Conservation (phyloP, 2,329 filamentous ascomycete genomes). For the Ophiocordyceps camponoti-rufipedis region DNA sequence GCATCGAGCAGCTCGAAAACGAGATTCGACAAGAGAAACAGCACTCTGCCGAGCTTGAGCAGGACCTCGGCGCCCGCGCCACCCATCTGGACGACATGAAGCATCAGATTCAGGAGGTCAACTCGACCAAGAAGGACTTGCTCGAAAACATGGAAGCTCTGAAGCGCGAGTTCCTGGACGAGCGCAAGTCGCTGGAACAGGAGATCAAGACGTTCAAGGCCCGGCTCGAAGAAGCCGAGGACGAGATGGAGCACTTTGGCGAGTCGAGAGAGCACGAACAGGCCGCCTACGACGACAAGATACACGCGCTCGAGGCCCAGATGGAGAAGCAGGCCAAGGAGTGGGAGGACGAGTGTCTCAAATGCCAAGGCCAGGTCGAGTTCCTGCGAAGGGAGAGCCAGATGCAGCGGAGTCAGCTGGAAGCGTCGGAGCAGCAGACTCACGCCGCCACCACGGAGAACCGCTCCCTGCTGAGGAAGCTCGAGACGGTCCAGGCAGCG, state of each 20-base stretch:
- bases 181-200: conserved; percentile 64
- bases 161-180: conserved; percentile 71
- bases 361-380: conserved; percentile 42
- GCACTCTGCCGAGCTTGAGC: conserved; percentile 44
- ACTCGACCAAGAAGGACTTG: conserved; percentile 84
- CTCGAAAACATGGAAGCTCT: conserved; percentile 88
- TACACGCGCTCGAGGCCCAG: conserved; percentile 52
- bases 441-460: conserved; percentile 35
- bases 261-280: conserved; percentile 74
- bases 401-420: conserved; percentile 39
- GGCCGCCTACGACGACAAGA: conserved; percentile 46
- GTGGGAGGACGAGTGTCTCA: conserved; percentile 35
- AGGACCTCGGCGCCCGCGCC: conserved; percentile 42
- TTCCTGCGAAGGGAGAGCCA: conserved; percentile 42
- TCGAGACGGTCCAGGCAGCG: conserved; percentile 30
- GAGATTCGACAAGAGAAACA: conserved; percentile 63
- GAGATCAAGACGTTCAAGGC: conserved; percentile 63
- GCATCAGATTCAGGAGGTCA: conserved; percentile 63
- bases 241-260: conserved; percentile 72
- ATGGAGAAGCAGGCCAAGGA: conserved; percentile 44
- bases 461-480: conserved; percentile 29
- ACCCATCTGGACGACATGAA: conserved; percentile 43
- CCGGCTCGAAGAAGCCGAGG: conserved; percentile 74
- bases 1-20: conserved; percentile 50
- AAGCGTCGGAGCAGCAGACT: conserved; percentile 38